Percentiles rank a stretch among this genome's conserved stretches.
These are phyloP conservation scores for Phytophthora cajani DNA, from an alignment of 352 stramenopile species.

Conservation along the genomic window DNA sequence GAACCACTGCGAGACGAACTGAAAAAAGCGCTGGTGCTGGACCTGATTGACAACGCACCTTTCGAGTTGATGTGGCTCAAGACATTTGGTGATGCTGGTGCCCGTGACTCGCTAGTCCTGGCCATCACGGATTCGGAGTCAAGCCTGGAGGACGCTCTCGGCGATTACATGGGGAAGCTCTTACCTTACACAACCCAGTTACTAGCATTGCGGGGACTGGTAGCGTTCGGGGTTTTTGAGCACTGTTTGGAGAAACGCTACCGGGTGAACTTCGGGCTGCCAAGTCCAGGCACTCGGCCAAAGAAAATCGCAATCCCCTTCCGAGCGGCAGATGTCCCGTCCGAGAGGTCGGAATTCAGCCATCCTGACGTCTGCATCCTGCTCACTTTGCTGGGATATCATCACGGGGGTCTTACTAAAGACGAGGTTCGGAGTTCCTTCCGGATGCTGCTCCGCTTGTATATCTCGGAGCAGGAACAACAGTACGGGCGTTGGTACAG, in stretches of 20 bases:
- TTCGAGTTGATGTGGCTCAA: constrained; percentile 76
- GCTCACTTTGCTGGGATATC: constrained; percentile 88
- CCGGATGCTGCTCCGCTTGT: constrained; percentile 61
- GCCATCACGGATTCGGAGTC: constrained; percentile 43
- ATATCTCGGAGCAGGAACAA: constrained; percentile 62
- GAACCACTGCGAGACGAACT: constrained; percentile 28
- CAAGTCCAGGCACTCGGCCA: constrained; percentile 32
- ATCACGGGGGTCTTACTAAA: constrained; percentile 70
- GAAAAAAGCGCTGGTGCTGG: constrained; percentile 55
- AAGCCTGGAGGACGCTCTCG: constrained; percentile 35
- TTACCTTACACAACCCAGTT: constrained; percentile 43
- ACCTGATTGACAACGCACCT: constrained; percentile 64
- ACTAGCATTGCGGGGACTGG: constrained; percentile 72
- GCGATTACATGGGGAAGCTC: constrained; percentile 20
- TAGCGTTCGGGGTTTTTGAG: constrained; percentile 80
- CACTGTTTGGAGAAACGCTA: constrained; percentile 89
- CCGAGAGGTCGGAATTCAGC: constrained; percentile 86
- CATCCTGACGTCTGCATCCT: constrained; percentile 88
- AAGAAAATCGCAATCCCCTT: constrained; percentile 91
- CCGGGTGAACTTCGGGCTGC: constrained; percentile 82
- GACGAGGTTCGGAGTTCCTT: constrained; percentile 65
- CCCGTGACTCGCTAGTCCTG: constrained; percentile 35
- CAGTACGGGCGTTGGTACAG: constrained; percentile 80
- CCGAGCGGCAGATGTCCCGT: constrained; percentile 80
- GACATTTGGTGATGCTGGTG: constrained; percentile 22